A percentile compares a stretch with the other conserved stretches of the same genome.
Evolutionary conservation across 257 asterid genomes (phyloP).

Genomic region (Salvia splendens): DNA sequence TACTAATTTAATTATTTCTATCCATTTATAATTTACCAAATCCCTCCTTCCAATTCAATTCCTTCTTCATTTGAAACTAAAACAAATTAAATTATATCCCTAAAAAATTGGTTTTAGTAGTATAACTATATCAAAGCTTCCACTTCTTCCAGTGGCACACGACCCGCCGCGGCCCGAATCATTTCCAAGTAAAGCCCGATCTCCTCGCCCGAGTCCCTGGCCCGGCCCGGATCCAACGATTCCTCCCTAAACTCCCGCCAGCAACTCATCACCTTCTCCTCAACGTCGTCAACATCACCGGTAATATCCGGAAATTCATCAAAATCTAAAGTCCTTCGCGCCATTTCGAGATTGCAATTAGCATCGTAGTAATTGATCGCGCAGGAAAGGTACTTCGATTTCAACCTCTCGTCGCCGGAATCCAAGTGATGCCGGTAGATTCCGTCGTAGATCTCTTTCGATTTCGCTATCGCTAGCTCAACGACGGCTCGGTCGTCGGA

Average conservation of each 20-base stretch:
- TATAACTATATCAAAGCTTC: background rate
- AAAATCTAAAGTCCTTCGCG: conserved; percentile 16
- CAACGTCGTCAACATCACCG: conserved; percentile 16
- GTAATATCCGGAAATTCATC: background rate
- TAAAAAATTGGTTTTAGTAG: background rate
- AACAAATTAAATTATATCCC: background rate
- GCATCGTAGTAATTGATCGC: conserved; percentile 37
- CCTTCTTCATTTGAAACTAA: background rate
- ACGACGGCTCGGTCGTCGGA: background rate
- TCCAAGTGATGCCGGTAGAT: background rate
- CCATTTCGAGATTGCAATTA: conserved; percentile 23
- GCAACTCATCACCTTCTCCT: conserved; percentile 34
- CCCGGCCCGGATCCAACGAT: conserved; percentile 31
- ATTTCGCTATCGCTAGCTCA: background rate
- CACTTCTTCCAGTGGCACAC: background rate
- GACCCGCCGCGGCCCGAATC: conserved; percentile 19
- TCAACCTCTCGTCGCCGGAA: conserved; percentile 14
- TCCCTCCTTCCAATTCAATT: too few species aligned
- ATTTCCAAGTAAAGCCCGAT: conserved; percentile 20
- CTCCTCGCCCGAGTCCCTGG: conserved; percentile 28
- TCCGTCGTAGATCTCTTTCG: background rate
- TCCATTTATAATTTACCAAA: too few species aligned
- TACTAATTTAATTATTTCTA: too few species aligned
- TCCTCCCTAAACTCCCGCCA: conserved; percentile 7
- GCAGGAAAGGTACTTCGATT: conserved; percentile 31